Base-by-base conservation (phyloP, 768 basidiomycete genomes). In the Fomitopsis pulvina region DNA sequence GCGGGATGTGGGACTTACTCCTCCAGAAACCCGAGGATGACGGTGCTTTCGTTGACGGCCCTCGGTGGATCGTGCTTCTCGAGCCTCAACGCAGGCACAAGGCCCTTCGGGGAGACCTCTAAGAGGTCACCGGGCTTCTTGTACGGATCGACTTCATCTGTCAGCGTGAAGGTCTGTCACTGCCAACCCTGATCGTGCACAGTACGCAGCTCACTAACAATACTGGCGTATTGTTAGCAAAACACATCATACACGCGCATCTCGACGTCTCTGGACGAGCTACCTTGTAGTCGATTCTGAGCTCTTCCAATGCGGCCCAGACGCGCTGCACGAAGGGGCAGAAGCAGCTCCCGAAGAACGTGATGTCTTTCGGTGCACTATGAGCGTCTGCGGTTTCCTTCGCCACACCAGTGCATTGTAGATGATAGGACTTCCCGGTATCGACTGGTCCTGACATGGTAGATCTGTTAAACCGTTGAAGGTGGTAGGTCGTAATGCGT, bases 301-400 rank as follows among this genome's bases (percentile, higher is more conserved):
- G 76, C 53, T 77, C 75, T 63, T 92, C 87, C 26, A 91, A 70
- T 0, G 80, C 75, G 18, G 81, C 74, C 89, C 90, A 92, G 2
- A 79, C 85, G 14, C 89, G 74, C 63, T 91, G 87, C 1, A 90
- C 87, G 60, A 90, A 91, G 0, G 87, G 86, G 61, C 87, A 89
- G 60, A 87, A 87, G 60, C 84, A 87, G 46, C 78, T 75, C 8
- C 72, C 81, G 55, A 87, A 90, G 21, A 92, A 71, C 0, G 78
- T 83, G 53, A 86, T 79, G 46, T 80, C 75, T 57, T 74, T 64
- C 2, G 73, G 68, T 12, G 54, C 58, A 20, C 62, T 50, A 45
- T 85, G 86, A 0, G 61, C 65, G 21, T 77, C 64, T 14, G 73
- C 80, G 0, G 84, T 88, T 2, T 71, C 66, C 18, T 83, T 67